These are phyloP conservation scores for Penicillium tannophilum DNA, from an alignment of 495 filamentous ascomycete species.

Conservation along the genomic window DNA sequence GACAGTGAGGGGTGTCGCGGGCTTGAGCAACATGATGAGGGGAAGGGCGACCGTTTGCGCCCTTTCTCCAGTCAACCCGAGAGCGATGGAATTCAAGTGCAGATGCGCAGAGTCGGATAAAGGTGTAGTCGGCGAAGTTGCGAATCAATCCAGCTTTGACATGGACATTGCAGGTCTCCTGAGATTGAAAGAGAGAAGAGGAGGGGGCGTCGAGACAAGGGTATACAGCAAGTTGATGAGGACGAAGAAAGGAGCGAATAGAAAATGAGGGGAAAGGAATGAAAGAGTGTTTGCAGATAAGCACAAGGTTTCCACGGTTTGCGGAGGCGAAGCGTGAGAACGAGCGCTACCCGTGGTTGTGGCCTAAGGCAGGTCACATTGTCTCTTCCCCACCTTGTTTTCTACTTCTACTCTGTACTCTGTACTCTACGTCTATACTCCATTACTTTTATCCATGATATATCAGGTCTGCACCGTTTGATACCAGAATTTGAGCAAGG, in stretches of 20 bases:
- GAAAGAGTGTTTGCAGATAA: neutral
- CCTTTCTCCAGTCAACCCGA: conserved; percentile 12
- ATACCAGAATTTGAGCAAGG: no score
- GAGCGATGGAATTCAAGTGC: conserved; percentile 16
- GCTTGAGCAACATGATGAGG: conserved; percentile 67
- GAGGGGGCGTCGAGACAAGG: neutral
- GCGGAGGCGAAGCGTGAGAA: neutral
- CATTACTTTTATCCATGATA: neutral
- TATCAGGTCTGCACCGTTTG: no score
- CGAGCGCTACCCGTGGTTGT: neutral
- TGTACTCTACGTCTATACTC: neutral
- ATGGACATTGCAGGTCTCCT: conserved; percentile 23
- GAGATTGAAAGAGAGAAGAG: neutral
- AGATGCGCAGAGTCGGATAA: neutral
- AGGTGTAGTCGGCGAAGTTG: neutral
- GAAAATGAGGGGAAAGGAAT: neutral
- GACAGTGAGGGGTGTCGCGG: conserved; percentile 88
- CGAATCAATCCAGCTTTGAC: conserved; percentile 19
- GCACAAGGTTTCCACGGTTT: conserved; percentile 1
- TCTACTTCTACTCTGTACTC: neutral
- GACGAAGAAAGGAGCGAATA: neutral
- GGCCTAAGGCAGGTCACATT: neutral
- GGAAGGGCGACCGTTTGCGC: conserved; percentile 21
- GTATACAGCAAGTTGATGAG: neutral
- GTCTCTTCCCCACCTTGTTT: neutral